Base-by-base conservation (phyloP, 805 yeast species). In the Millerago galiae region DNA sequence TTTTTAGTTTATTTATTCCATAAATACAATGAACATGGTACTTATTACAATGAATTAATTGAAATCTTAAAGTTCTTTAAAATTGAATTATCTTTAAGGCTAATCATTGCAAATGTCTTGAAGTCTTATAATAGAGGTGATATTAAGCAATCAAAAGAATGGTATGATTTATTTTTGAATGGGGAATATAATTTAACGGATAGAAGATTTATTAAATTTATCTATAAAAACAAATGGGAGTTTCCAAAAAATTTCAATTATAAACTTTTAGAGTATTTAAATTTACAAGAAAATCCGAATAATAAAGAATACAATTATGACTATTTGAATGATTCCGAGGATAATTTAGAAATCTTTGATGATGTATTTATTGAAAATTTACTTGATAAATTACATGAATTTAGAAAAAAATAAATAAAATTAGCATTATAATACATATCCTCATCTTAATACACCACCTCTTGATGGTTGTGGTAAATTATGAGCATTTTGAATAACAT, bases 381-480 rank as follows among this genome's bases (percentile, higher is more conserved):
- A 33, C 34, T 41, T 21, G 26, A 34, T 6, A 40, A 40, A 14
- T 17, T 48, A 29, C 38, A 41, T 11, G 40, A 39, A 29, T 31
- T 12, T 17, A 29, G 13, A 15, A 30, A n/a, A 30, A 17, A 11
- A 35, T 15, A 17, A 26, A 33, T n/a, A 38, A 16, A 35, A 14
- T 8, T 16, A 31, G 21, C 10, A 31, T 17, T 31, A 12, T 17
- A 18, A 16, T 26, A 11, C 15, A 17, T 34, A 33, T 21, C 4
- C 51, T 40, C 57, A 45, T 50, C 56, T 53, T 42, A 55, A 35
- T 14, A 41, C 43, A 32, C 60, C 60, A 35, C 51, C 48, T 39
- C 60, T 47, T 2, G 55, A 43, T 11, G 60, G 60, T 17, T 41
- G 46, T 25, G 58, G 57, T 11, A 45, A 32, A 11, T 38, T 34